A percentile compares a stretch with the other conserved stretches of the same genome.
These are phyloP conservation scores for Arabidopsis lyrata DNA, from an alignment of 441 rosid genomes.

Conservation along the genomic window DNA sequence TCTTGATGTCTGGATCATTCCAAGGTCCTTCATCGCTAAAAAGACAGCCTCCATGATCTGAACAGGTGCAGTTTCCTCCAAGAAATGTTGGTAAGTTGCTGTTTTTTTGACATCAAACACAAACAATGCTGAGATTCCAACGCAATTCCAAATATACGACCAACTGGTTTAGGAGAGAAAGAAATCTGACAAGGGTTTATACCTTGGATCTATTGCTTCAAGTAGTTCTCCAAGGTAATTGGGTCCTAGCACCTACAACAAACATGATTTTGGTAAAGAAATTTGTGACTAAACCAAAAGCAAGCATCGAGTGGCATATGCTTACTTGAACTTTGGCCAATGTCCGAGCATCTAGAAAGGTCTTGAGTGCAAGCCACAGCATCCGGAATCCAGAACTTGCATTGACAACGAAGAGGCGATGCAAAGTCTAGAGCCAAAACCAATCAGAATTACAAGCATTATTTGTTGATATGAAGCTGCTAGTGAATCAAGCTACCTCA, in stretches of 20 bases:
- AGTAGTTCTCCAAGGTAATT: conserved; percentile 70
- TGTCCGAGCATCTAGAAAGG: conserved; percentile 85
- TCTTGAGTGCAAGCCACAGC: conserved; percentile 97
- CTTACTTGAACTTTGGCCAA: conserved; percentile 81
- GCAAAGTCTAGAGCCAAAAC: conserved; percentile 69
- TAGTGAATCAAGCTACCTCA: conserved; percentile 60
- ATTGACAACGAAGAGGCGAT: conserved; percentile 83
- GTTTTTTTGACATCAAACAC: conserved; percentile 42
- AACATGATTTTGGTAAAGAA: conserved; percentile 22
- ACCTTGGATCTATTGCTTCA: conserved; percentile 89
- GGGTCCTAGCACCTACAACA: conserved; percentile 81
- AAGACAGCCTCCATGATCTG: conserved; percentile 85
- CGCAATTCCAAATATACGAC: neutral
- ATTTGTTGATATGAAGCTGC: conserved; percentile 1
- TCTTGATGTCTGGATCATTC: conserved; percentile 80
- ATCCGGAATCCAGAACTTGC: conserved; percentile 91
- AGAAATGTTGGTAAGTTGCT: conserved; percentile 96
- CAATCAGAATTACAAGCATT: conserved; percentile 33
- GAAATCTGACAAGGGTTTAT: conserved; percentile 11
- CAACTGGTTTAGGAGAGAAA: neutral
- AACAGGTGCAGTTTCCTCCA: conserved; percentile 91
- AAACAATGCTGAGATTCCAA: conserved; percentile 28
- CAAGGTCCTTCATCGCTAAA: conserved; percentile 91
- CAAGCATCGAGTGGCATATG: conserved; percentile 17
- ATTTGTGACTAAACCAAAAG: conserved; percentile 24